Evolutionary conservation across 1,284 basidiomycete species (phyloP).

Genomic region (Apiotrichum laibachii): DNA sequence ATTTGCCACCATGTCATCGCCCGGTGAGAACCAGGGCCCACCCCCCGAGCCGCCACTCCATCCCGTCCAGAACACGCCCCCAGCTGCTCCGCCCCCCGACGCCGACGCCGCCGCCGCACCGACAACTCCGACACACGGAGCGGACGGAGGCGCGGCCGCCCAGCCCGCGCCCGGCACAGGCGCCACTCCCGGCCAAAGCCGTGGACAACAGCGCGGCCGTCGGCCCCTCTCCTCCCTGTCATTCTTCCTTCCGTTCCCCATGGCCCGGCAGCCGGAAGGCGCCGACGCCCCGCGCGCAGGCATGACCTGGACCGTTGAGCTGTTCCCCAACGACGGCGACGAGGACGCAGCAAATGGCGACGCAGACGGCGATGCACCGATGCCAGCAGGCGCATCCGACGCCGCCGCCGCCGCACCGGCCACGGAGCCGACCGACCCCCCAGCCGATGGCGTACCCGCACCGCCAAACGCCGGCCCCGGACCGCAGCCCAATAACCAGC

Average conservation of each 20-base stretch:
- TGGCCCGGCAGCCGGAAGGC: not conserved
- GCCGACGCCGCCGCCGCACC: not conserved
- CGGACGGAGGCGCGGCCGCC: not conserved
- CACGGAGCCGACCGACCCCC: too few relatives aligned
- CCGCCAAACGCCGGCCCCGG: not conserved
- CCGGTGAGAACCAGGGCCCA: not conserved
- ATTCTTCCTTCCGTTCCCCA: constrained; percentile 2
- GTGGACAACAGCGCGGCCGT: not conserved
- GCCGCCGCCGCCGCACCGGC: too few relatives aligned
- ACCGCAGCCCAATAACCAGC: not conserved
- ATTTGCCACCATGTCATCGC: not conserved
- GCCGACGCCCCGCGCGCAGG: not conserved
- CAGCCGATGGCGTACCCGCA: too few relatives aligned
- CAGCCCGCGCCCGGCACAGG: not conserved
- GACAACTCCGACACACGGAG: not conserved
- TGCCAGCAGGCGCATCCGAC: not conserved
- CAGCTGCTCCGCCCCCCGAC: not conserved
- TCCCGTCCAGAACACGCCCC: not conserved
- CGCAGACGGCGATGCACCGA: not conserved
- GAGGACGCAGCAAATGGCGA: not conserved
- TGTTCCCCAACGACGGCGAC: not conserved
- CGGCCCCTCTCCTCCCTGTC: not conserved
- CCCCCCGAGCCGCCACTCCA: not conserved
- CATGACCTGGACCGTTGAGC: not conserved
- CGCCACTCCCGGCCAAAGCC: not conserved